phyloP scores from a whole-genome alignment of 2,329 filamentous ascomycete genomes.

The Neonectria magnoliae region DNA sequence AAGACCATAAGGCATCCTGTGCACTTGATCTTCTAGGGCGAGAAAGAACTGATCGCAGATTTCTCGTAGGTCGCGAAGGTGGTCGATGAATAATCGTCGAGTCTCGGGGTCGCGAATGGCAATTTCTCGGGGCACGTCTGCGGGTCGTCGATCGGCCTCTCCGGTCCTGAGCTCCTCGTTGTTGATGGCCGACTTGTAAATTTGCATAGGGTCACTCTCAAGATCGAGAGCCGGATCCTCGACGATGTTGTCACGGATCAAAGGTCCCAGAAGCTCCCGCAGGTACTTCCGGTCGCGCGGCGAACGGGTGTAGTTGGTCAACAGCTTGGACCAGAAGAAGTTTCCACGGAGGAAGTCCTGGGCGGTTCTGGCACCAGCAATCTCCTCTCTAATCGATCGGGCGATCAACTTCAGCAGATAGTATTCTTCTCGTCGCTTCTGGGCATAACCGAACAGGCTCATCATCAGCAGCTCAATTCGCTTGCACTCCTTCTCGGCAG shows the following conservation, averaged over 20 bases:
- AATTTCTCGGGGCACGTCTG: conserved; percentile 88
- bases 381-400: conserved; percentile 84
- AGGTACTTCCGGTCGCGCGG: conserved; percentile 93
- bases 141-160: conserved; percentile 79
- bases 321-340: conserved; percentile 91
- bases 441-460: conserved; percentile 95
- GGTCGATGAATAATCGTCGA: conserved; percentile 89
- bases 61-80: conserved; percentile 91
- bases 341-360: conserved; percentile 90
- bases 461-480: conserved; percentile 93
- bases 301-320: conserved; percentile 88
- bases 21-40: conserved; percentile 82
- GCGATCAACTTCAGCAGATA: conserved; percentile 91
- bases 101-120: conserved; percentile 98
- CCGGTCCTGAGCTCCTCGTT: conserved; percentile 97
- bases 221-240: conserved; percentile 91
- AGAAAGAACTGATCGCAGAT: conserved; percentile 92
- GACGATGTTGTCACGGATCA: conserved; percentile 92
- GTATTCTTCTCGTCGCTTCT: conserved; percentile 96
- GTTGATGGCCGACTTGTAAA: conserved; percentile 94
- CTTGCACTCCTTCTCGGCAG: conserved; percentile 91
- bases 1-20: conserved; percentile 91
- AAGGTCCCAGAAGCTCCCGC: conserved; percentile 82
- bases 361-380: conserved; percentile 76
- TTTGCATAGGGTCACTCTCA: conserved; percentile 97